phyloP scores from a whole-genome alignment of 1,284 basidiomycete genomes.

The Leccinum cinnamomeum region DNA sequence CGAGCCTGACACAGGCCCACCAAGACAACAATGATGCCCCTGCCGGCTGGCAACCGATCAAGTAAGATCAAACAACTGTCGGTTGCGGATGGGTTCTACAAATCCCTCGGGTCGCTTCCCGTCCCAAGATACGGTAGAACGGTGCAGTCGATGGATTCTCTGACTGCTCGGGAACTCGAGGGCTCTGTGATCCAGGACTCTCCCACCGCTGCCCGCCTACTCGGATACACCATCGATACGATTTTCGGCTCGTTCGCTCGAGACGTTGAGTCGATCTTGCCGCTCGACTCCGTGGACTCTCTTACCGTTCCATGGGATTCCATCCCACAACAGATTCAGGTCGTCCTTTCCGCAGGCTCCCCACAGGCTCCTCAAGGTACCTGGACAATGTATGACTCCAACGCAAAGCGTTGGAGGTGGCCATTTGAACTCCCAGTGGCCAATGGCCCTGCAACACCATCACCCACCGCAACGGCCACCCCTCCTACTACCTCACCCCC shows the following conservation, averaged over 20 bases:
- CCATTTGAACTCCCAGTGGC: not conserved
- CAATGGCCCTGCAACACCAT: not conserved
- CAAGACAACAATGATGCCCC: not conserved
- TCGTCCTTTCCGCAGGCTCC: not conserved
- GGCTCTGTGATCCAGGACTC: not conserved
- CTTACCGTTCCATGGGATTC: not conserved
- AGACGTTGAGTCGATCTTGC: not conserved
- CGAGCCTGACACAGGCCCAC: not conserved
- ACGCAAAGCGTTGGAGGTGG: not conserved
- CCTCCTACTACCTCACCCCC: not conserved
- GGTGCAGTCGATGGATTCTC: not conserved
- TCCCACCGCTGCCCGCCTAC: not conserved
- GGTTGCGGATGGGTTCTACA: not conserved
- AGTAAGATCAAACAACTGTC: not conserved
- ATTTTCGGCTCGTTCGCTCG: not conserved
- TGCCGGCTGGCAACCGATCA: not conserved
- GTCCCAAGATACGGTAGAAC: not conserved
- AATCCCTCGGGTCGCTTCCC: not conserved
- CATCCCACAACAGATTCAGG: not conserved
- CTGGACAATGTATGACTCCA: not conserved
- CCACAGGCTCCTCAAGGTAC: not conserved
- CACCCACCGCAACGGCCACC: not conserved
- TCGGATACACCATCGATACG: not conserved
- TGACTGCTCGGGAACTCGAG: not conserved
- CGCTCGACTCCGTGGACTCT: not conserved